Conservation (phyloP, 2,329 filamentous ascomycete genomes). For the Hypomyces rosellus region DNA sequence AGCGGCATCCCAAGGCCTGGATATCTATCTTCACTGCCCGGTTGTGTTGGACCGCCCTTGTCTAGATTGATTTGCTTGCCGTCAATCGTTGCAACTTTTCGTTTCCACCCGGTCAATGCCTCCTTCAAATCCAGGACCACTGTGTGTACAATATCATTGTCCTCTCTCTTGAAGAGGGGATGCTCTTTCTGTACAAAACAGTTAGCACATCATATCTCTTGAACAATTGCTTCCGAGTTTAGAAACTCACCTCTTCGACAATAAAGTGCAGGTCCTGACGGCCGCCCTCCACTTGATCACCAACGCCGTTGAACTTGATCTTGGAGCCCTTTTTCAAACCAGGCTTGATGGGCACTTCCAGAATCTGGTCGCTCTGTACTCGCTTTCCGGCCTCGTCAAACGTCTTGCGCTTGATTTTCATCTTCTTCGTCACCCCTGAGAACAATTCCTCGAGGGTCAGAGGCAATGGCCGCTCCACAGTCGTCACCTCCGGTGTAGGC, state of each 20-base stretch:
- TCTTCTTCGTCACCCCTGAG: constrained; percentile 85
- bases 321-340: constrained; percentile 95
- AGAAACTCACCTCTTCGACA: constrained; percentile 73
- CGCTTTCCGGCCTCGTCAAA: constrained; percentile 84
- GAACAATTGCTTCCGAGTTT: not conserved
- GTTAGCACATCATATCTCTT: constrained; percentile 4
- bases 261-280: constrained; percentile 95
- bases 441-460: constrained; percentile 85
- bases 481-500: constrained; percentile 74
- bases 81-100: constrained; percentile 90
- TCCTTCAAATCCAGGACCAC: constrained; percentile 87
- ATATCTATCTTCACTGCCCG: constrained; percentile 73
- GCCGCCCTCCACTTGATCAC: constrained; percentile 93
- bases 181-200: constrained; percentile 66
- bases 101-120: constrained; percentile 86
- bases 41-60: constrained; percentile 77
- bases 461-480: constrained; percentile 77
- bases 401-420: constrained; percentile 96
- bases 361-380: constrained; percentile 77
- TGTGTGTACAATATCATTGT: constrained; percentile 75
- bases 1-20: constrained; percentile 90
- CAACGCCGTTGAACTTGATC: constrained; percentile 97
- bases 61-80: constrained; percentile 76
- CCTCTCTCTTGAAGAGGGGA: constrained; percentile 75
- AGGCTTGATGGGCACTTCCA: constrained; percentile 93